These are phyloP conservation scores for Alloascoidea hylecoeti DNA, from an alignment of 805 yeast species.

Conservation along the genomic window DNA sequence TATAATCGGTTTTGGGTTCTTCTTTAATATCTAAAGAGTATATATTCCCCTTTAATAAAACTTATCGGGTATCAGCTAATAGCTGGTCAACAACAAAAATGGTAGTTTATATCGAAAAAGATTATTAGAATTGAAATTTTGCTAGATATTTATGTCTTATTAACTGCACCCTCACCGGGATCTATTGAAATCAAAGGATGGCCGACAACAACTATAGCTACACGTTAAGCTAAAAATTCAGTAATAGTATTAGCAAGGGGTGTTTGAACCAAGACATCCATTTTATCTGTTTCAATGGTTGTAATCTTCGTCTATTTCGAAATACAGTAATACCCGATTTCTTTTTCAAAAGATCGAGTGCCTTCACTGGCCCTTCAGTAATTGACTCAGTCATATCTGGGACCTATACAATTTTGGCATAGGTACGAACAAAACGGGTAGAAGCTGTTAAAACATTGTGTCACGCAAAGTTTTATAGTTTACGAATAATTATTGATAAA, in stretches of 20 bases:
- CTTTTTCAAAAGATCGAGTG: constrained; percentile 43
- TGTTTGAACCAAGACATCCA: constrained; percentile 92
- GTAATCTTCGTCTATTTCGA: constrained; percentile 83
- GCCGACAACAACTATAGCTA: constrained; percentile 92
- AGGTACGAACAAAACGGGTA: constrained; percentile 9
- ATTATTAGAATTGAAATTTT: too few species aligned
- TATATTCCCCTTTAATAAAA: too few species aligned
- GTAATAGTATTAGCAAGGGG: constrained; percentile 85
- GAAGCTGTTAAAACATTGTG: too few species aligned
- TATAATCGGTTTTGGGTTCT: too few species aligned
- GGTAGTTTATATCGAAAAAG: too few species aligned
- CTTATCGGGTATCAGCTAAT: too few species aligned
- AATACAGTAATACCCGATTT: constrained; percentile 84
- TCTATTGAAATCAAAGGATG: constrained; percentile 83
- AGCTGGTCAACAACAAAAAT: too few species aligned
- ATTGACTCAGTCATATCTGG: constrained; percentile 99
- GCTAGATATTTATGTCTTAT: constrained; percentile 11
- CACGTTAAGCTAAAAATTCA: constrained; percentile 70
- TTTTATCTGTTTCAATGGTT: constrained; percentile 95
- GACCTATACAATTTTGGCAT: constrained; percentile 52
- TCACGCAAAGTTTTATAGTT: too few species aligned
- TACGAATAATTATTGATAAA: constrained; percentile 2
- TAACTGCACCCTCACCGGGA: constrained; percentile 51
- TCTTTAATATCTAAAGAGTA: too few species aligned
- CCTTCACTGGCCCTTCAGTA: constrained; percentile 98